A percentile compares a stretch with the other conserved stretches of the same genome.
Evolutionary conservation across 345 rosid genomes (phyloP).

Genomic region (Melastoma malabathricum): DNA sequence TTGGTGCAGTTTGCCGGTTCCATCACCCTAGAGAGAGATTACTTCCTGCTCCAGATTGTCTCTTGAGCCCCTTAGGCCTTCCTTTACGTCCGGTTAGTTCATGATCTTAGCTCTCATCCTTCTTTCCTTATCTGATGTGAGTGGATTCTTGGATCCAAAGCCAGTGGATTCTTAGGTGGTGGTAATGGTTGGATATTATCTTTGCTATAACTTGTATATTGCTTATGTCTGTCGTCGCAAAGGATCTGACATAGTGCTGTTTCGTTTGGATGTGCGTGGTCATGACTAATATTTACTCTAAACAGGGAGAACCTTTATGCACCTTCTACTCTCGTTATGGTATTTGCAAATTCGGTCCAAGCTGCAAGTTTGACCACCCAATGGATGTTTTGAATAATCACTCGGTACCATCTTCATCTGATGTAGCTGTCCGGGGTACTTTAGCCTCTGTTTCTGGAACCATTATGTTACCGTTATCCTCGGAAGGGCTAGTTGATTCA

Average conservation of each 20-base stretch:
- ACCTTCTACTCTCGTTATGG: conserved; percentile 93
- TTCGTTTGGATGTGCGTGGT: too few species aligned
- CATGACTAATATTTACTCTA: conserved; percentile 10
- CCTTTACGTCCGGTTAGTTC: conserved; percentile 62
- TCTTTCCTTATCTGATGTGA: too few species aligned
- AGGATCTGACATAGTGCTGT: too few species aligned
- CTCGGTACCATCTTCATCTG: conserved; percentile 41
- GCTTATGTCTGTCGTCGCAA: too few species aligned
- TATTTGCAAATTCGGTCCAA: conserved; percentile 97
- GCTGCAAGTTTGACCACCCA: conserved; percentile 98
- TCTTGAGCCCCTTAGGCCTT: conserved; percentile 73
- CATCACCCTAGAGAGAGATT: conserved; percentile 78
- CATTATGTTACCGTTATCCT: conserved; percentile 40
- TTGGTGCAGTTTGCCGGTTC: conserved; percentile 71
- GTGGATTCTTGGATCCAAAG: too few species aligned
- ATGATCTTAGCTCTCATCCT: too few species aligned
- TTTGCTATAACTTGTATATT: too few species aligned
- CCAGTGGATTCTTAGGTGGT: too few species aligned
- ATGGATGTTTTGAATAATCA: conserved; percentile 69
- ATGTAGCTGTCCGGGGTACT: conserved; percentile 32
- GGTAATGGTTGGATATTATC: too few species aligned
- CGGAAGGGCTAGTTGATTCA: conserved; percentile 20
- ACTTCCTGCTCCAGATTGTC: conserved; percentile 41
- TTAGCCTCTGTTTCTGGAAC: conserved; percentile 53
- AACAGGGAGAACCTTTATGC: conserved; percentile 90